Percentiles rank a stretch among this genome's conserved stretches.
Conservation (phyloP, 768 basidiomycete genomes). For the Trametes villosa region DNA sequence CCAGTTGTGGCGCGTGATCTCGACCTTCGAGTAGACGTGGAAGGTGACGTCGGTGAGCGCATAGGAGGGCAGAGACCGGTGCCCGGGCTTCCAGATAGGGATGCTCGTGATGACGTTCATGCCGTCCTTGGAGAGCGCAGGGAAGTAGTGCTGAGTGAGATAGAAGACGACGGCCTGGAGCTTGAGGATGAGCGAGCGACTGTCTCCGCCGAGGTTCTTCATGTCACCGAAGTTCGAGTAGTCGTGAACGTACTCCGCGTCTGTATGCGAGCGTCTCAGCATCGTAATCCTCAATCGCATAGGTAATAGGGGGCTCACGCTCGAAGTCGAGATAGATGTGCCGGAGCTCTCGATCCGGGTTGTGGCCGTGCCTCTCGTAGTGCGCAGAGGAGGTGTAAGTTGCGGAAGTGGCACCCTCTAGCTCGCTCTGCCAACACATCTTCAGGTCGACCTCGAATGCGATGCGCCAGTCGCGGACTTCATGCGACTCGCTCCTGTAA, state of each 20-base stretch:
- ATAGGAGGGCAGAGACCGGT: conserved; percentile 18
- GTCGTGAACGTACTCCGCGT: conserved; percentile 31
- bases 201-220: conserved; percentile 17
- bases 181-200: conserved; percentile 22
- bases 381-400: conserved; percentile 20
- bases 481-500: conserved; percentile 22
- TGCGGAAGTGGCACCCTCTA: conserved; percentile 13
- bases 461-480: conserved; percentile 32
- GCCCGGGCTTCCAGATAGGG: conserved; percentile 25
- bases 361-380: conserved; percentile 22
- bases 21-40: conserved; percentile 29
- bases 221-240: conserved; percentile 31
- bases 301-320: conserved; percentile 23
- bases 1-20: conserved; percentile 27
- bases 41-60: conserved; percentile 29
- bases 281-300: too few relatives aligned
- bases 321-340: conserved; percentile 32
- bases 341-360: conserved; percentile 19
- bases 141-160: conserved; percentile 32
- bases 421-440: conserved; percentile 24
- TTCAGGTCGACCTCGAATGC: conserved; percentile 37
- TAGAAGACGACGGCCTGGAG: conserved; percentile 31
- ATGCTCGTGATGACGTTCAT: conserved; percentile 33
- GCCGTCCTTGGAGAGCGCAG: conserved; percentile 24
- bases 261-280: conserved; percentile 23